A percentile compares a stretch with the other conserved stretches of the same genome.
phyloP scores from a whole-genome alignment of 768 basidiomycete genomes.

The Hericium coralloides region DNA sequence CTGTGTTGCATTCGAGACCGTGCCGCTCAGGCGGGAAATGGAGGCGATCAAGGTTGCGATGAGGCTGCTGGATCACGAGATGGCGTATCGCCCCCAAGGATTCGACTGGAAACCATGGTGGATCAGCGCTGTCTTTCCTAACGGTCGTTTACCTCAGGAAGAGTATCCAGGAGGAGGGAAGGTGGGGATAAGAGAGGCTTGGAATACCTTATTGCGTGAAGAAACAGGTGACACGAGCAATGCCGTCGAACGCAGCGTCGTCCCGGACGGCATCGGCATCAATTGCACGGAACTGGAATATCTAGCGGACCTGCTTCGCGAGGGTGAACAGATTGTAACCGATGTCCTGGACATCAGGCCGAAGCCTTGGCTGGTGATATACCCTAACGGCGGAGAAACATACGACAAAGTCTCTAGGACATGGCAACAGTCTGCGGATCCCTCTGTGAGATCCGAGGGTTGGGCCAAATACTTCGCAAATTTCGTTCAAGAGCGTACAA shows the following conservation, averaged over 20 bases:
- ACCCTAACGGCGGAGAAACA: slow-evolving; percentile 60
- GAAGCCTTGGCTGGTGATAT: slow-evolving; percentile 52
- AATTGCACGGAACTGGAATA: slow-evolving; percentile 56
- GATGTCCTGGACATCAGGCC: slow-evolving; percentile 5
- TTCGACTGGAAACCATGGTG: slow-evolving; percentile 55
- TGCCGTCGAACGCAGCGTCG: slow-evolving; percentile 7
- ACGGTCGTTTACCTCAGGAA: slow-evolving; percentile 37
- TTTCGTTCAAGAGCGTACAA: slow-evolving; percentile 16
- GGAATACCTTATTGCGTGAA: slow-evolving; percentile 28
- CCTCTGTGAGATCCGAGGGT: slow-evolving; percentile 11
- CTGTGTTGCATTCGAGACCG: slow-evolving; percentile 69
- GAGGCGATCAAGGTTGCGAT: slow-evolving; percentile 58
- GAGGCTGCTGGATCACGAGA: slow-evolving; percentile 21
- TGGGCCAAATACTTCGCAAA: slow-evolving; percentile 30
- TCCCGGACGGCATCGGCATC: slow-evolving; percentile 55
- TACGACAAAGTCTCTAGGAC: slow-evolving; percentile 39
- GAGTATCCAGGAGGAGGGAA: slow-evolving; percentile 15
- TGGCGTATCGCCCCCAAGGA: slow-evolving; percentile 5
- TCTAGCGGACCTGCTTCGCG: slow-evolving; percentile 30
- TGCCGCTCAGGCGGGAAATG: slow-evolving; percentile 60
- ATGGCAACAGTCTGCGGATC: slow-evolving; percentile 26
- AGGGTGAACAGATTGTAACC: slow-evolving; percentile 23
- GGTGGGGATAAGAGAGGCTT: slow-evolving; percentile 31
- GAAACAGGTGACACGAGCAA: slow-evolving; percentile 10
- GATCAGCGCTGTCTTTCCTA: slow-evolving; percentile 59